Percentiles rank a stretch among this genome's conserved stretches.
phyloP scores from a whole-genome alignment of 129 eudicot genomes.

The Lactuca saligna region DNA sequence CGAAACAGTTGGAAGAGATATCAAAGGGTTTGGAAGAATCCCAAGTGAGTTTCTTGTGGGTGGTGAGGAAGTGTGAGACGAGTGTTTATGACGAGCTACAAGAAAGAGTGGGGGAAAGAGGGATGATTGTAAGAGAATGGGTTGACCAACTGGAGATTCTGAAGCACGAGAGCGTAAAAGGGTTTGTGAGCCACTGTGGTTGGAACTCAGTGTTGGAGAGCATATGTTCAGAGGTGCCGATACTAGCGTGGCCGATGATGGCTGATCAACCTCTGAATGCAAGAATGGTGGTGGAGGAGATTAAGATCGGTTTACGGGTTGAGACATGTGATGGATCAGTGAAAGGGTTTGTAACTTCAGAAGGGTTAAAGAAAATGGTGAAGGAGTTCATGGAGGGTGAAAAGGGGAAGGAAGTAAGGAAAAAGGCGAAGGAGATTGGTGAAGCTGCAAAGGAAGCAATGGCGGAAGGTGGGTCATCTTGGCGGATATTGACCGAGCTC shows the following conservation, averaged over 20 bases:
- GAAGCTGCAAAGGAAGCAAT: conserved; percentile 46
- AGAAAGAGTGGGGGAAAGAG: conserved; percentile 48
- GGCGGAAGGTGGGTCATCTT: conserved; percentile 67
- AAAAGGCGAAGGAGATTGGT: conserved; percentile 49
- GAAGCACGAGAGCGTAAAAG: conserved; percentile 49
- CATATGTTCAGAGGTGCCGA: conserved; percentile 66
- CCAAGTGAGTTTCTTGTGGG: conserved; percentile 56
- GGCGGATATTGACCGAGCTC: conserved; percentile 47
- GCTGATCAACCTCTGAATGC: conserved; percentile 74
- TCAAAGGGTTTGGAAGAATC: conserved; percentile 52
- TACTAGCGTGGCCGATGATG: conserved; percentile 86
- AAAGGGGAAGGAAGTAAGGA: conserved; percentile 45
- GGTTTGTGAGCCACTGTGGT: conserved; percentile 78
- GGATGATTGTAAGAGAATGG: conserved; percentile 62
- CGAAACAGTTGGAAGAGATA: conserved; percentile 43
- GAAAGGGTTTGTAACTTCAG: conserved; percentile 54
- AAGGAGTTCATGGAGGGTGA: conserved; percentile 69
- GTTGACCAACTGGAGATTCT: conserved; percentile 56
- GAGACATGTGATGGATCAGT: conserved; percentile 46
- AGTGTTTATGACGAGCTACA: conserved; percentile 33
- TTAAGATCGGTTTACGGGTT: conserved; percentile 56
- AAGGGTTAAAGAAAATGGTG: conserved; percentile 42
- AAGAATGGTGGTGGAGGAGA: conserved; percentile 68
- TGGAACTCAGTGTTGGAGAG: conserved; percentile 79
- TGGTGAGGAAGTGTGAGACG: conserved; percentile 37